Base-by-base conservation (phyloP, 495 filamentous ascomycete genomes). In the Penicillium pancosmium region DNA sequence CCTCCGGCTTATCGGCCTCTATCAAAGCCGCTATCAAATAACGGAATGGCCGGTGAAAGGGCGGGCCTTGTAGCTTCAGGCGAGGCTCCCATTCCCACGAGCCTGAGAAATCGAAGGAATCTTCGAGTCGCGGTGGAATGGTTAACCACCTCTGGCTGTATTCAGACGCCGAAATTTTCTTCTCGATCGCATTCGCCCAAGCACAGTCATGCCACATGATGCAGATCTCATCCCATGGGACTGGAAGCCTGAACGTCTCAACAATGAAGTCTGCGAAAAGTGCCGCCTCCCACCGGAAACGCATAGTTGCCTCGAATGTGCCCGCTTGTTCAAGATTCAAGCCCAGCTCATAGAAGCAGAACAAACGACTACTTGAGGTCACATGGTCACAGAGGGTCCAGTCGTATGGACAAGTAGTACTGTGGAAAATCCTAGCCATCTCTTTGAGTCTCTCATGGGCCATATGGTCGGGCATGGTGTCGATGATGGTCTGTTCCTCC, bases 271-370 rank as follows among this genome's bases (percentile, higher is more conserved):
- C 51, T 15, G 51, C 18, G 19, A 53, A 36, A 27, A 53, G 51
- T 25, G 15, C 51, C 51, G 19, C 19, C 18, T 53, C 51, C 51
- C 51, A 53, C 25, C 51, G 51, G 19, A 41, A 53, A 2, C 51
- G 51, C 11, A 53, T 40, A 19, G 51, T 41, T 19, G 51, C 35
- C 16, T 18, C 51, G 0, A 53, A 19, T 19, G 27, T 53, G 5
- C 13, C 15, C 15, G 16, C 16, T 4, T 16, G 1, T 44, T 44
- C 41, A 44, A 8, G 2, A 0, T 19, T 15, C 41, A 44, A 44
- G 41, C 41, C 41, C 8, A 38, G 36, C 12, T 44, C 2, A 44
- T 18, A 16, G 41, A 44, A 44, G 15, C 41, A 15, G 16, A 16
- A 44, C 15, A 44, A 16, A 18, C 41, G 16, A 44, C 41, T 7